These are phyloP conservation scores for Dimocarpus longan DNA, from an alignment of 345 rosid genomes.

Conservation along the genomic window DNA sequence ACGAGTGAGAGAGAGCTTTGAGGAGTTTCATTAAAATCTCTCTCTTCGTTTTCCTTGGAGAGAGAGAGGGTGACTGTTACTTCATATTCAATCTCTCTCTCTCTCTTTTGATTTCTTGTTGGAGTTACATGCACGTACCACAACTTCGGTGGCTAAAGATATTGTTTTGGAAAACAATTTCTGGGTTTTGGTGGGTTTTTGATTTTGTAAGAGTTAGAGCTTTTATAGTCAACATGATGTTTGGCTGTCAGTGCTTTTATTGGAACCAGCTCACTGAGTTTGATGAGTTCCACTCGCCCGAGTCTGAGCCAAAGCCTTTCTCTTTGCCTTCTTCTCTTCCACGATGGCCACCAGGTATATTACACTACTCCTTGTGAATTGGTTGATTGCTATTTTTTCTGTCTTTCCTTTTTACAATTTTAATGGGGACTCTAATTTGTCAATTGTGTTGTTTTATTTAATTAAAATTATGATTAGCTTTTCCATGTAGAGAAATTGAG, in stretches of 20 bases:
- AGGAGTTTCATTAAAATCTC: conserved; percentile 24
- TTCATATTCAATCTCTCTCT: conserved; percentile 11
- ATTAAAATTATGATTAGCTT: background rate
- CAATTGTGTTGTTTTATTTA: background rate
- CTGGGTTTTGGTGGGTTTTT: conserved; percentile 44
- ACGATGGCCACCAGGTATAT: conserved; percentile 69
- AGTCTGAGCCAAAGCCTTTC: conserved; percentile 48
- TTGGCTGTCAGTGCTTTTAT: conserved; percentile 64
- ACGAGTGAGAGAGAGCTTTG: conserved; percentile 5
- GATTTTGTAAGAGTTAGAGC: conserved; percentile 15
- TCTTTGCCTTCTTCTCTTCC: conserved; percentile 74
- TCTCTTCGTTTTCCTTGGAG: conserved; percentile 8
- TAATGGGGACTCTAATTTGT: background rate
- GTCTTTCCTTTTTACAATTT: background rate
- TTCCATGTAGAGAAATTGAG: background rate
- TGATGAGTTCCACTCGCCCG: conserved; percentile 17
- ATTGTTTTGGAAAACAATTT: conserved; percentile 25
- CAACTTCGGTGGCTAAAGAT: conserved; percentile 18
- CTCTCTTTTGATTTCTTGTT: conserved; percentile 8
- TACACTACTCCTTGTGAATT: background rate
- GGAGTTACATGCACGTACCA: background rate
- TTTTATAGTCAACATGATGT: conserved; percentile 46
- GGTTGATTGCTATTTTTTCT: background rate
- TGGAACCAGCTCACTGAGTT: conserved; percentile 45
- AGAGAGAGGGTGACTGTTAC: conserved; percentile 19